Conservation (phyloP, 1,284 basidiomycete species). For the Ceratobasidium sp. region DNA sequence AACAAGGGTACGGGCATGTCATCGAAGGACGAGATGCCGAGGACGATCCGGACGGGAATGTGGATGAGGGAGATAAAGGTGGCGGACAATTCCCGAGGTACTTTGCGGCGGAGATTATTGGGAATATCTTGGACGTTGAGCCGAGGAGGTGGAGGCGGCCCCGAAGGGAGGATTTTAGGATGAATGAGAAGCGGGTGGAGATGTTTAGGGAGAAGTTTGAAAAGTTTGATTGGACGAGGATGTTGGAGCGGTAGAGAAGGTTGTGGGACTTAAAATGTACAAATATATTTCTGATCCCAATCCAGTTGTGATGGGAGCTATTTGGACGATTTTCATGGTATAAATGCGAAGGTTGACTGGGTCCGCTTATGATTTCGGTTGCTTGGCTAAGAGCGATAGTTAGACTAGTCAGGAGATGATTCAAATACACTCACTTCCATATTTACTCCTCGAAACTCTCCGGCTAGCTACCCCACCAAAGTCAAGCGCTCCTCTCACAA, state of each 20-base stretch:
- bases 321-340: too few relatives aligned
- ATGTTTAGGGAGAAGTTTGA: slow-evolving; percentile 76
- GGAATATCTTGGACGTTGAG: slow-evolving; percentile 89
- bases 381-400: slow-evolving; percentile 73
- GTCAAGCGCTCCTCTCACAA: slow-evolving; percentile 94
- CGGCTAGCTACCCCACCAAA: slow-evolving; percentile 91
- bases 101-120: slow-evolving; percentile 96
- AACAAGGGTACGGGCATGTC: slow-evolving; percentile 96
- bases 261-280: background rate
- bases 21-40: slow-evolving; percentile 85
- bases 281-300: too few relatives aligned
- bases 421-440: slow-evolving; percentile 85
- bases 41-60: slow-evolving; percentile 69
- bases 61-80: slow-evolving; percentile 88
- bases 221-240: slow-evolving; percentile 82
- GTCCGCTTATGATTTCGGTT: slow-evolving; percentile 68
- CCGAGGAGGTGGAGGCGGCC: slow-evolving; percentile 90
- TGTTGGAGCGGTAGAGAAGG: slow-evolving; percentile 64
- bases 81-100: slow-evolving; percentile 91
- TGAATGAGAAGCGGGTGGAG: slow-evolving; percentile 77
- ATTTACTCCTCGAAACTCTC: slow-evolving; percentile 87
- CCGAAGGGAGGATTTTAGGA: slow-evolving; percentile 74
- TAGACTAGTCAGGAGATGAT: slow-evolving; percentile 23
- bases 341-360: background rate
- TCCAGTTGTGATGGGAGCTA: too few relatives aligned